These are phyloP conservation scores for Neurospora africana DNA, from an alignment of 495 filamentous ascomycete genomes.

Conservation along the genomic window DNA sequence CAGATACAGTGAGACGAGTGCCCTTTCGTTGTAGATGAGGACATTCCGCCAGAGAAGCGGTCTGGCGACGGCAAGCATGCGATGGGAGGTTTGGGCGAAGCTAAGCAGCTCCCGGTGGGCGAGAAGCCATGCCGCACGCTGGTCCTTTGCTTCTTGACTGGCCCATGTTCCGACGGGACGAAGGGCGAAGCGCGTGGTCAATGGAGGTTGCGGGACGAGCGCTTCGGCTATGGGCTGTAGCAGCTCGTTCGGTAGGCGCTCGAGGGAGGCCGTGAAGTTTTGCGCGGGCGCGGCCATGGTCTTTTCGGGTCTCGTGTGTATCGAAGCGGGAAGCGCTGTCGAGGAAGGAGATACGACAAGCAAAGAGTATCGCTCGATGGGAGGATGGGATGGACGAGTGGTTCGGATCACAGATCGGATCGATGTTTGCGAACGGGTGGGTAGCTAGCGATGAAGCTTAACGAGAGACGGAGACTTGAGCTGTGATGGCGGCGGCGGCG, in stretches of 20 bases:
- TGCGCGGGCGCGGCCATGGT: not conserved
- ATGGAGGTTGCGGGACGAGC: slow-evolving; percentile 14
- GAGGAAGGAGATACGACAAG: not conserved
- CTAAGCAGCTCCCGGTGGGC: slow-evolving; percentile 15
- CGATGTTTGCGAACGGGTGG: not conserved
- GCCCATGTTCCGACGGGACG: slow-evolving; percentile 23
- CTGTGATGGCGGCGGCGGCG: not conserved
- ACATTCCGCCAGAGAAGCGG: slow-evolving; percentile 23
- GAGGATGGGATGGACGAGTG: not conserved
- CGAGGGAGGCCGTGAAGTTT: slow-evolving; percentile 5
- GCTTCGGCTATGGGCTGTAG: slow-evolving; percentile 19
- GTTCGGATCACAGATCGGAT: not conserved
- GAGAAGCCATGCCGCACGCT: slow-evolving; percentile 19
- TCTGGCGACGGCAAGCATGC: slow-evolving; percentile 21
- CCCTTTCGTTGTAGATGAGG: slow-evolving; percentile 14
- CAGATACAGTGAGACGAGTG: slow-evolving; percentile 14
- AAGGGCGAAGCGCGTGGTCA: slow-evolving; percentile 23
- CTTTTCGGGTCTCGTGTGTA: not conserved
- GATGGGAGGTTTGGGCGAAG: slow-evolving; percentile 21
- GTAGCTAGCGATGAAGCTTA: not conserved
- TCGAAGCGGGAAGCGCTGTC: not conserved
- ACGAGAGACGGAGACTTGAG: not conserved
- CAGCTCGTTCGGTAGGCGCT: slow-evolving; percentile 20
- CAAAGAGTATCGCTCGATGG: not conserved
- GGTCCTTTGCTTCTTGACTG: slow-evolving; percentile 18